phyloP scores from a whole-genome alignment of 1,284 basidiomycete species.

The Malassezia globosa region DNA sequence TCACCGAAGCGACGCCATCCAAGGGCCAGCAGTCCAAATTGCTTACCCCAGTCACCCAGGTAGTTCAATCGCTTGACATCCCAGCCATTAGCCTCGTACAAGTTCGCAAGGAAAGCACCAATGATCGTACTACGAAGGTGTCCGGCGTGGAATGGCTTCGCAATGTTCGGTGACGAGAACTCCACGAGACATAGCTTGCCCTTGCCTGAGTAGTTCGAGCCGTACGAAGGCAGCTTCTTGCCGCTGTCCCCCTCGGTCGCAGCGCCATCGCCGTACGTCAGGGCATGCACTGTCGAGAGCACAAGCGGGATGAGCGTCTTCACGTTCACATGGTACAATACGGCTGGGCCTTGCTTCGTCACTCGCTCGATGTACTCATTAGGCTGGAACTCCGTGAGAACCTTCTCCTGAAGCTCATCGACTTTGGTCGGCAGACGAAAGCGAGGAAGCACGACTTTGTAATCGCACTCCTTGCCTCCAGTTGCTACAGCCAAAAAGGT shows the following conservation, averaged over 20 bases:
- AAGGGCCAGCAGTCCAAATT: constrained; percentile 64
- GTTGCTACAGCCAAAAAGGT: constrained; percentile 75
- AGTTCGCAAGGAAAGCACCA: constrained; percentile 79
- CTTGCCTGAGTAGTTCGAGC: constrained; percentile 36
- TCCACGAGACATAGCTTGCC: constrained; percentile 53
- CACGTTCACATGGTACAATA: constrained; percentile 35
- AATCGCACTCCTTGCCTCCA: constrained; percentile 75
- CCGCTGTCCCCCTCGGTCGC: constrained; percentile 20
- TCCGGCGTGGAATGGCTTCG: constrained; percentile 96
- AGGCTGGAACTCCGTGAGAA: constrained; percentile 54
- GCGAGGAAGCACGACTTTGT: constrained; percentile 78
- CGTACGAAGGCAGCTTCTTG: constrained; percentile 36
- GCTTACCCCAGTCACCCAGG: constrained; percentile 52
- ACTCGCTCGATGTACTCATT: constrained; percentile 32
- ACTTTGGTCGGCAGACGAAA: constrained; percentile 77
- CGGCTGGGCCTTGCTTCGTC: constrained; percentile 34
- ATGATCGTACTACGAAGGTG: constrained; percentile 95
- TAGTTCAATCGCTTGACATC: constrained; percentile 85
- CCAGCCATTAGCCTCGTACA: constrained; percentile 90
- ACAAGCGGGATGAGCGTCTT: constrained; percentile 63
- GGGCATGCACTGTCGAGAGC: constrained; percentile 66
- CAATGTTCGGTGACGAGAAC: constrained; percentile 94
- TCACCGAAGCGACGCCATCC: constrained; percentile 87
- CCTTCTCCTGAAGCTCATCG: constrained; percentile 64
- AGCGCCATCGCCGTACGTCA: constrained; percentile 53